Percentiles rank a stretch among this genome's conserved stretches.
Evolutionary conservation across 2,329 filamentous ascomycete species (phyloP).

Genomic region (Furcasterigmium sp.): DNA sequence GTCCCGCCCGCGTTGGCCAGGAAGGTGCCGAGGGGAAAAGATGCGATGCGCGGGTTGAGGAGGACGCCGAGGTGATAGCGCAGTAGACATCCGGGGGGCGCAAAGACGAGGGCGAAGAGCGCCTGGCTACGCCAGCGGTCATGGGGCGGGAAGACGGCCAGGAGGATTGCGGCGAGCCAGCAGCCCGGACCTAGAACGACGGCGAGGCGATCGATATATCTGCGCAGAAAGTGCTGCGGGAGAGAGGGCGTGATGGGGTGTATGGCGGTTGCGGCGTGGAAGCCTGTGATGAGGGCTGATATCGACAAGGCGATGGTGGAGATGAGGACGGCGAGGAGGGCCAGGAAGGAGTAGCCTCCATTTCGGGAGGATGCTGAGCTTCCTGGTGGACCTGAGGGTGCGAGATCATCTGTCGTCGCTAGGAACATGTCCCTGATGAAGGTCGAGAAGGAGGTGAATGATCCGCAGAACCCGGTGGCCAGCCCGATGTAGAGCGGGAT

Average conservation of each 20-base stretch:
- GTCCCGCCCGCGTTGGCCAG: conserved; percentile 75
- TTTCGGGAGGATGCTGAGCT: conserved; percentile 53
- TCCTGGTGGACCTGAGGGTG: conserved; percentile 16
- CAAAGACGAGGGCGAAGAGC: conserved; percentile 75
- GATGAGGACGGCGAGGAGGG: conserved; percentile 69
- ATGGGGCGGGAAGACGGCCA: conserved; percentile 67
- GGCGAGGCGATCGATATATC: conserved; percentile 56
- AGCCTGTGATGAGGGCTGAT: conserved; percentile 64
- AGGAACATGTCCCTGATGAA: conserved; percentile 80
- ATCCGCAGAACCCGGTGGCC: conserved; percentile 82
- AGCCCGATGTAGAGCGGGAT: conserved; percentile 86
- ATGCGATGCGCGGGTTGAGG: conserved; percentile 61
- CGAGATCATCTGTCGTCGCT: conserved; percentile 69
- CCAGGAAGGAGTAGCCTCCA: conserved; percentile 78
- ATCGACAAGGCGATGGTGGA: conserved; percentile 67
- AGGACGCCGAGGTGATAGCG: conserved; percentile 68
- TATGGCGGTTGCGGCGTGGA: conserved; percentile 65
- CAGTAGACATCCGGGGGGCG: conserved; percentile 70
- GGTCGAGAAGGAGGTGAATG: conserved; percentile 83
- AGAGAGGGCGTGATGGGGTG: conserved; percentile 56
- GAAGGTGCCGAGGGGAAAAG: conserved; percentile 85
- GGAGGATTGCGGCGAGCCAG: conserved; percentile 73
- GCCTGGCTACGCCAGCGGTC: conserved; percentile 71
- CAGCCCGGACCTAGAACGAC: conserved; percentile 64
- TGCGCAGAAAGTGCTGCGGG: conserved; percentile 50